Conservation (phyloP, 2,329 filamentous ascomycete genomes). For the Cercospora janseana region DNA sequence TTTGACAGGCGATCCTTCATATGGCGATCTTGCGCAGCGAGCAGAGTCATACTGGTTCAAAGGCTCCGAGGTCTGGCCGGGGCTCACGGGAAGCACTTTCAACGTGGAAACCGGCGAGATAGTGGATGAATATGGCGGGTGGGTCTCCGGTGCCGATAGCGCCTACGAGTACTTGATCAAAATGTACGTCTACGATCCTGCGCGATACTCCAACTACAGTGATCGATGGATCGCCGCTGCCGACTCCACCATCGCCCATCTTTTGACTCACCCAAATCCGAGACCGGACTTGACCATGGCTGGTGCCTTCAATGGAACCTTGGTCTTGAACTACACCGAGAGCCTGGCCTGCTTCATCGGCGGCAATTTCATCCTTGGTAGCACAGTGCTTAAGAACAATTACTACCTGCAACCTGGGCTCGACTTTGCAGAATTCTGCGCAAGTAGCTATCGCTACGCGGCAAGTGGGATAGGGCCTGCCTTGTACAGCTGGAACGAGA, state of each 20-base stretch:
- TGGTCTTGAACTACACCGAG: constrained; percentile 41
- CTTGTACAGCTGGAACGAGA: constrained; percentile 43
- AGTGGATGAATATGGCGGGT: constrained; percentile 65
- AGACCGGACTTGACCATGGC: constrained; percentile 72
- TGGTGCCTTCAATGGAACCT: constrained; percentile 54
- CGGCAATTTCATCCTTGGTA: constrained; percentile 81
- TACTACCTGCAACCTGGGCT: constrained; percentile 74
- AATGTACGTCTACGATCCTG: constrained; percentile 78
- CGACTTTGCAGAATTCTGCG: constrained; percentile 68
- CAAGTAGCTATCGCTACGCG: constrained; percentile 68
- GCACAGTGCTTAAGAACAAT: constrained; percentile 63
- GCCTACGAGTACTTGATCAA: constrained; percentile 92
- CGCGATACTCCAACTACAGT: constrained; percentile 62
- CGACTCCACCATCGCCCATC: constrained; percentile 69
- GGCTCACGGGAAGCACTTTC: constrained; percentile 68
- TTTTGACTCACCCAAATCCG: constrained; percentile 65
- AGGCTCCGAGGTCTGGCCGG: constrained; percentile 73
- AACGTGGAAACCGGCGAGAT: constrained; percentile 66
- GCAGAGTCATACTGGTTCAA: constrained; percentile 68
- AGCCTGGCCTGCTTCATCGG: constrained; percentile 76
- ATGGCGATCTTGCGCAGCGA: constrained; percentile 64
- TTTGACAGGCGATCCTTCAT: constrained; percentile 65
- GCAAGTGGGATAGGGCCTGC: constrained; percentile 76
- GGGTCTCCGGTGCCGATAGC: constrained; percentile 73
- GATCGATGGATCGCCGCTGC: constrained; percentile 66